Conservation (phyloP, 352 stramenopile genomes). For the Blastocystis sp. region DNA sequence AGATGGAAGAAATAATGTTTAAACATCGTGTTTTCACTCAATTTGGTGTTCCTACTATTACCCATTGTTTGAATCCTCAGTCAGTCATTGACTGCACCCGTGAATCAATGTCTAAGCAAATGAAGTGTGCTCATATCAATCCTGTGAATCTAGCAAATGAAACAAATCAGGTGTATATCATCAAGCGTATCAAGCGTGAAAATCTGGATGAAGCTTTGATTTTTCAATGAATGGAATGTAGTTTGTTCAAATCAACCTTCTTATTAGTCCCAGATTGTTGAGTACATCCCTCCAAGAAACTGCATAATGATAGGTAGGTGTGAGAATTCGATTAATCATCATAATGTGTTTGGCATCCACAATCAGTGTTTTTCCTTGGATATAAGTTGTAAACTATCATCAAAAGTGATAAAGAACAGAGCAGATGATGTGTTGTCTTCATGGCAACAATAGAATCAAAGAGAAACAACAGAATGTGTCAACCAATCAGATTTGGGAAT, state of each 20-base stretch:
- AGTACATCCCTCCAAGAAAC: too few relatives aligned
- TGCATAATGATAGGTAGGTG: too few relatives aligned
- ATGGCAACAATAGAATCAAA: neutral
- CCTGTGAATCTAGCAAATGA: neutral
- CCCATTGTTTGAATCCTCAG: neutral
- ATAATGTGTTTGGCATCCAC: too few relatives aligned
- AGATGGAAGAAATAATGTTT: neutral
- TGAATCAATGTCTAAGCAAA: neutral
- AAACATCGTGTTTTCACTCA: neutral
- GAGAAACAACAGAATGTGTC: neutral
- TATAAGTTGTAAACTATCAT: too few relatives aligned
- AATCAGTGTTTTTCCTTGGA: too few relatives aligned
- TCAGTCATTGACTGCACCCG: neutral
- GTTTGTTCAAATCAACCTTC: too few relatives aligned
- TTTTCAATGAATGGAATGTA: too few relatives aligned
- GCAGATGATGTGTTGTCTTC: neutral
- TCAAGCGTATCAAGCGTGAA: neutral
- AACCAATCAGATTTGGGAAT: neutral
- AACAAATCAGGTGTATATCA: neutral
- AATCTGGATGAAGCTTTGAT: too few relatives aligned
- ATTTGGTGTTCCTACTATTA: neutral
- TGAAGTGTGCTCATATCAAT: neutral
- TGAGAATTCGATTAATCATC: too few relatives aligned
- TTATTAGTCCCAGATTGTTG: too few relatives aligned
- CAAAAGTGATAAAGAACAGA: too few relatives aligned